Base-by-base conservation (phyloP, 2,329 filamentous ascomycete species). In the Alternaria atra region DNA sequence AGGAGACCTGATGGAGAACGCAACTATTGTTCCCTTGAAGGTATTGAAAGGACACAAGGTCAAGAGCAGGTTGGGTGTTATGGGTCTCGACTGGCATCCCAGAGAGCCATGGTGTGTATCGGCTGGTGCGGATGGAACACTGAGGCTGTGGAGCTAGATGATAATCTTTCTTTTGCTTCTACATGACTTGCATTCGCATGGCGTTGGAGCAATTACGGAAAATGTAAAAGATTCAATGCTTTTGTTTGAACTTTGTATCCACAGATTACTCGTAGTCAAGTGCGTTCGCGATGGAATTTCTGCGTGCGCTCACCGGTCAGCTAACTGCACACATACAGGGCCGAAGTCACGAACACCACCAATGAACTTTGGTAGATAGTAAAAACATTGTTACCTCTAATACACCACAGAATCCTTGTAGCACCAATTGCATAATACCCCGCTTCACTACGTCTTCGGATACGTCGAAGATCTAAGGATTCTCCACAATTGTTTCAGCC, bases 31-130 rank as follows among this genome's bases (percentile, higher is more conserved):
- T 52, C 95, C 95, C 8, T 86, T 99, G 65, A 99, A 98, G 85
- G 93, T 97, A 73, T 85, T 99, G 50, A 90, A 88, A 74, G 95
- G 95, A 1, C 95, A 99, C 81, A 91, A 90, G 80, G 89, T 98
- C 3, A 90, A 91, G 74, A 91, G 88, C 74, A 90, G 93, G 68
- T 81, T 99, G 59, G 95, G 95, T 67, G 94, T 98, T 15, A 85
- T 98, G 84, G 94, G 97, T 77, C 83, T 99, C 29, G 92, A 97
- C 74, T 99, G 96, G 96, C 95, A 99, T 83, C 93, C 93, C 6
- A 88, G 87, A 65, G 92, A 98, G 80, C 93, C 94, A 2, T 98
- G 95, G 95, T 91, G 91, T 80, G 90, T 97, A 54, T 96, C 91
- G 83, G 94, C 94, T 47, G 95, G 95, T 69, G 94, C 94, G 1